These are phyloP conservation scores for Podosphaera leucotricha DNA, from an alignment of 2,329 filamentous ascomycete species.

Conservation along the genomic window DNA sequence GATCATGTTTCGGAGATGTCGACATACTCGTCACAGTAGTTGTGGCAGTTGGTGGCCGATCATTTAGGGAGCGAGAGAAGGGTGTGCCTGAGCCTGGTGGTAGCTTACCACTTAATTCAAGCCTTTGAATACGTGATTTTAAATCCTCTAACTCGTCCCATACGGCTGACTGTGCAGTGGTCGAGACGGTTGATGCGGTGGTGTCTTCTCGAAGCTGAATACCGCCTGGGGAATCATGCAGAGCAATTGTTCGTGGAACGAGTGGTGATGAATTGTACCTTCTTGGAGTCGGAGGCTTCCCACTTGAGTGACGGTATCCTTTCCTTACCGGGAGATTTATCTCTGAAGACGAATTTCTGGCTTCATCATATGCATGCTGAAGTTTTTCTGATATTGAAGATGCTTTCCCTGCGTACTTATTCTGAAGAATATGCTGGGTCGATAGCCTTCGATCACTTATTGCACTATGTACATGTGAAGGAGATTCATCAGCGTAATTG, in stretches of 20 bases:
- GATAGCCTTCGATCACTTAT: background rate
- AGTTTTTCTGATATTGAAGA: too few relatives aligned
- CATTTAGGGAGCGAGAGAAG: constrained; percentile 35
- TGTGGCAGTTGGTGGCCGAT: constrained; percentile 72
- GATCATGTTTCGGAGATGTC: constrained; percentile 57
- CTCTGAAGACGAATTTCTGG: constrained; percentile 11
- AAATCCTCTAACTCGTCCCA: constrained; percentile 96
- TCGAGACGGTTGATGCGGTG: constrained; percentile 60
- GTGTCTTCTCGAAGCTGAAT: constrained; percentile 37
- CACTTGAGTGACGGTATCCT: constrained; percentile 15
- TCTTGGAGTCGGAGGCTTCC: constrained; percentile 14
- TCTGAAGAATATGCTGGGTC: background rate
- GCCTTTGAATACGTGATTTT: constrained; percentile 72
- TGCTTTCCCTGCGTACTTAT: background rate
- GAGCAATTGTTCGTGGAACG: constrained; percentile 23
- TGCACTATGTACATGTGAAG: constrained; percentile 9
- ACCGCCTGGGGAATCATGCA: constrained; percentile 19
- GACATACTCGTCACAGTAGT: constrained; percentile 82
- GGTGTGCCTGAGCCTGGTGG: constrained; percentile 63
- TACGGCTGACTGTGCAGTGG: constrained; percentile 72
- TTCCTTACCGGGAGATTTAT: constrained; percentile 8
- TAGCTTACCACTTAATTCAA: constrained; percentile 75
- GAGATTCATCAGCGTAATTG: constrained; percentile 9
- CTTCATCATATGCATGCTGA: constrained; percentile 6
- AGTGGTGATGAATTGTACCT: constrained; percentile 33